Percentiles rank a stretch among this genome's conserved stretches.
Conservation (phyloP, 768 basidiomycete species). For the Melanogaster broomeanus region DNA sequence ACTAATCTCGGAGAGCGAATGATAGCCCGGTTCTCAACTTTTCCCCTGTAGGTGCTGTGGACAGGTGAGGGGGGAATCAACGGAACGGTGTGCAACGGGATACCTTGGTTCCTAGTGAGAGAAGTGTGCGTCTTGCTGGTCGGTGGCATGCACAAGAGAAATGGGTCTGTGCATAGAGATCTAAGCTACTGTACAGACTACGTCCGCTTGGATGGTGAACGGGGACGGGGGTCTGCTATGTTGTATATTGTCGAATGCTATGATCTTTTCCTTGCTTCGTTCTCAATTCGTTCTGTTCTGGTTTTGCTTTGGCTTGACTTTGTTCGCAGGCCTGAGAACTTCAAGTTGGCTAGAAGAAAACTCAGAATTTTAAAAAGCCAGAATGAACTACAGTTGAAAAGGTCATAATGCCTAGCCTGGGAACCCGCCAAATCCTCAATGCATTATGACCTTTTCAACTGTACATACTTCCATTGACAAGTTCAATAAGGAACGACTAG, state of each 20-base stretch:
- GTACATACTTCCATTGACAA: too few species aligned
- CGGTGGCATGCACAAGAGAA: background rate
- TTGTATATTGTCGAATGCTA: constrained; percentile 23
- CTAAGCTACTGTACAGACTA: constrained; percentile 14
- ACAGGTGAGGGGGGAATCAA: background rate
- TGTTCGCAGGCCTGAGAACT: too few species aligned
- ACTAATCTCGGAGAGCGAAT: constrained; percentile 79
- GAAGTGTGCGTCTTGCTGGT: constrained; percentile 3
- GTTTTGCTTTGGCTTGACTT: too few species aligned
- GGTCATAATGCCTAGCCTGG: too few species aligned
- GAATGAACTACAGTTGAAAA: too few species aligned
- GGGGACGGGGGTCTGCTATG: constrained; percentile 8
- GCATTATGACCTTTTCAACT: too few species aligned
- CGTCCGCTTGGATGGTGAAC: constrained; percentile 1
- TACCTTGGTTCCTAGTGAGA: background rate
- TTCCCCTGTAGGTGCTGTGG: background rate
- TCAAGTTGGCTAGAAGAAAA: too few species aligned
- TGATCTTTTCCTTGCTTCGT: constrained; percentile 10
- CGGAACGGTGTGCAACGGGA: constrained; percentile 1
- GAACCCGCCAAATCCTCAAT: too few species aligned
- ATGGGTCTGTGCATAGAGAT: constrained; percentile 14
- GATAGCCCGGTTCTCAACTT: constrained; percentile 3
- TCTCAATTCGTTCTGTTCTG: too few species aligned
- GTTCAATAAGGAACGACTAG: too few species aligned
- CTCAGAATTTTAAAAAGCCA: too few species aligned